A percentile compares a stretch with the other conserved stretches of the same genome.
phyloP scores from a whole-genome alignment of 2,329 filamentous ascomycete genomes.

The Colletotrichum brevisporum region DNA sequence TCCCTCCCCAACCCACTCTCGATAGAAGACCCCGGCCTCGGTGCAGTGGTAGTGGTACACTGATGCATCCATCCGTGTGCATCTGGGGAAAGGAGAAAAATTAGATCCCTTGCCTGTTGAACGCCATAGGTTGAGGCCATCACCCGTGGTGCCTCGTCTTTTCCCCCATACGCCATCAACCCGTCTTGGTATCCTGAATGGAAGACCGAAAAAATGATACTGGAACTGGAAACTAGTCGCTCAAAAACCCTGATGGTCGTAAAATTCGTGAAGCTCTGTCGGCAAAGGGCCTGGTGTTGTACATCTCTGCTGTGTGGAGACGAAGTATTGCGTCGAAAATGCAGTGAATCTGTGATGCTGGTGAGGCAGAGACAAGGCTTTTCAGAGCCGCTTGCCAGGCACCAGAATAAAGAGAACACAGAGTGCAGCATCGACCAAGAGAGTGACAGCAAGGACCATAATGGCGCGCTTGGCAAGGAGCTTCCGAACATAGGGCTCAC shows the following conservation, averaged over 20 bases:
- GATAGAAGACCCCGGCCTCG: slow-evolving; percentile 6
- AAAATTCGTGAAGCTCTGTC: slow-evolving; percentile 37
- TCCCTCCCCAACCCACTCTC: background rate
- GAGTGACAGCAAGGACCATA: slow-evolving; percentile 83
- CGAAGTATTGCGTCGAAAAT: slow-evolving; percentile 12
- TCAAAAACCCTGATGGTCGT: slow-evolving; percentile 35
- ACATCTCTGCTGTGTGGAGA: slow-evolving; percentile 3
- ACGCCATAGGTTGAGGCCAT: slow-evolving; percentile 29
- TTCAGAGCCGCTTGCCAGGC: slow-evolving; percentile 84
- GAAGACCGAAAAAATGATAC: slow-evolving; percentile 22
- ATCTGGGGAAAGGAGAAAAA: slow-evolving; percentile 23
- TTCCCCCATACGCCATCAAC: slow-evolving; percentile 24
- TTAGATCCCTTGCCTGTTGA: slow-evolving; percentile 25
- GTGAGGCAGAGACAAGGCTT: slow-evolving; percentile 19
- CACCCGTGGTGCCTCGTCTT: slow-evolving; percentile 21
- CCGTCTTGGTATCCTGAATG: slow-evolving; percentile 35
- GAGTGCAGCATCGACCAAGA: slow-evolving; percentile 83
- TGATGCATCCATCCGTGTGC: slow-evolving; percentile 10
- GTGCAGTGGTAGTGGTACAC: slow-evolving; percentile 25
- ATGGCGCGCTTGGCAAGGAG: slow-evolving; percentile 86
- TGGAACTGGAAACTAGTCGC: slow-evolving; percentile 27
- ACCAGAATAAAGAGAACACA: slow-evolving; percentile 95
- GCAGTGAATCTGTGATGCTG: slow-evolving; percentile 11
- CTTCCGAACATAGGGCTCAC: slow-evolving; percentile 91
- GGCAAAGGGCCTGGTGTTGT: background rate